Evolutionary conservation across 2,329 filamentous ascomycete species (phyloP), one percentile per base, ranked within the genome.

Genomic region (Pestalotiopsis sp.): DNA sequence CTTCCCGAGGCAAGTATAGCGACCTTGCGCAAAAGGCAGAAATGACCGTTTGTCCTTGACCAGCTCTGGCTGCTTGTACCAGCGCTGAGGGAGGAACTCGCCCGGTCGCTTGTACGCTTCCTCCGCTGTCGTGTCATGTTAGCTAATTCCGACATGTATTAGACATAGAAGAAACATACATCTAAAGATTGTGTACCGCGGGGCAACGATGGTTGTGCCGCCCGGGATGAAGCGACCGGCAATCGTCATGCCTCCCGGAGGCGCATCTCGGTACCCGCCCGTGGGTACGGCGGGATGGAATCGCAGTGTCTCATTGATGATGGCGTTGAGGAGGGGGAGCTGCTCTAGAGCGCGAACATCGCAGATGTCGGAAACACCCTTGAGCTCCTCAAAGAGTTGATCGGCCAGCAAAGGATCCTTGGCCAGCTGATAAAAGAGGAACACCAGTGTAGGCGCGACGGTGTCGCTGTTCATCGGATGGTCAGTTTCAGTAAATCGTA

Each of bases 61-160:
- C 63, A 72, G 63, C 14, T 69, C 14, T 3, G 68, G 39, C n/a
- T 68, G 68, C 3, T 68, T 71, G 4, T 68, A 69, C 71, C 71
- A 72, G 61, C 71, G 64, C 36, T 72, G 68, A 1, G 71, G 71
- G 31, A 72, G 67, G 25, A 70, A 72, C 27, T 72, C 66, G 27
- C 63, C 63, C n/a, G 71, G 60, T 27, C 52, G 38, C 49, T 67
- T 66, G 31, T 68, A 72, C 3, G 69, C 68, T 3, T 66, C 31
- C 52, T 70, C 68, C 57, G 68, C 69, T 71, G 13, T 23, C 3
- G 57, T 31, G 25, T 13, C 1, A 69, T 25, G 20, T 56, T 7
- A 25, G 27, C 31, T 52, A 6, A 64, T 3, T 17, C 36, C 4
- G 3, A 17, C 13, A 23, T 14, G 13, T 20, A 38, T 45, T 52